Percentiles rank a stretch among this genome's conserved stretches.
Evolutionary conservation across 306 rosid species (phyloP).

Genomic region (Rosa multiflora): DNA sequence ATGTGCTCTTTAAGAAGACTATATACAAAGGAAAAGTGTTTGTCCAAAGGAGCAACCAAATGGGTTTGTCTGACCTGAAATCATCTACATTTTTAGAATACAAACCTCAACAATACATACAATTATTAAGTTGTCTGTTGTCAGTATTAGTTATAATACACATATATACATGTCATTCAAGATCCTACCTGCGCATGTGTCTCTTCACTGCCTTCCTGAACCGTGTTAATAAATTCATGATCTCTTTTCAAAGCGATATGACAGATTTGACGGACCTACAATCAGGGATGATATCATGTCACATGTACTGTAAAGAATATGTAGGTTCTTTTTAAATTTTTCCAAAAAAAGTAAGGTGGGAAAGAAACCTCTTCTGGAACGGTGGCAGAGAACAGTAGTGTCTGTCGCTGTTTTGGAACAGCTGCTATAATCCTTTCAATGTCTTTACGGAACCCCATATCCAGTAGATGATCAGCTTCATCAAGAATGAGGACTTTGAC

Average conservation of each 20-base stretch:
- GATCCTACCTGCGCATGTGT: constrained; percentile 80
- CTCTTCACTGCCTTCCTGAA: constrained; percentile 82
- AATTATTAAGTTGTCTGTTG: background rate
- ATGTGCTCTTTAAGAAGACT: constrained; percentile 79
- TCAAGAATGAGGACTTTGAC: constrained; percentile 90
- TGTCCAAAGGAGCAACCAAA: constrained; percentile 78
- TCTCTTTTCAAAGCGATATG: constrained; percentile 89
- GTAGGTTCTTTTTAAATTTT: background rate
- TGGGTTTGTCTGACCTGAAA: constrained; percentile 82
- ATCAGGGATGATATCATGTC: constrained; percentile 16
- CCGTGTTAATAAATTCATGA: constrained; percentile 83
- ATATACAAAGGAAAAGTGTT: constrained; percentile 69
- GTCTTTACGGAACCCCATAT: constrained; percentile 98
- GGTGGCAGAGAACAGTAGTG: constrained; percentile 92
- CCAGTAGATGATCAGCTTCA: constrained; percentile 97
- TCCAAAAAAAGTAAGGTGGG: background rate
- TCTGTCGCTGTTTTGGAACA: constrained; percentile 90
- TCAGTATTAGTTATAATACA: background rate
- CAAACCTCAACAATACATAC: background rate
- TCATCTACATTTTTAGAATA: constrained; percentile 28
- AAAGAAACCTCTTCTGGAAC: constrained; percentile 76
- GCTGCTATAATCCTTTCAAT: constrained; percentile 83
- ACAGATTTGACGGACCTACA: constrained; percentile 92
- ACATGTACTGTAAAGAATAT: background rate
- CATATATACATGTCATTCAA: background rate